Percentiles rank a stretch among this genome's conserved stretches.
Conservation (phyloP, 2,329 filamentous ascomycete genomes). For the Talaromyces sp. region DNA sequence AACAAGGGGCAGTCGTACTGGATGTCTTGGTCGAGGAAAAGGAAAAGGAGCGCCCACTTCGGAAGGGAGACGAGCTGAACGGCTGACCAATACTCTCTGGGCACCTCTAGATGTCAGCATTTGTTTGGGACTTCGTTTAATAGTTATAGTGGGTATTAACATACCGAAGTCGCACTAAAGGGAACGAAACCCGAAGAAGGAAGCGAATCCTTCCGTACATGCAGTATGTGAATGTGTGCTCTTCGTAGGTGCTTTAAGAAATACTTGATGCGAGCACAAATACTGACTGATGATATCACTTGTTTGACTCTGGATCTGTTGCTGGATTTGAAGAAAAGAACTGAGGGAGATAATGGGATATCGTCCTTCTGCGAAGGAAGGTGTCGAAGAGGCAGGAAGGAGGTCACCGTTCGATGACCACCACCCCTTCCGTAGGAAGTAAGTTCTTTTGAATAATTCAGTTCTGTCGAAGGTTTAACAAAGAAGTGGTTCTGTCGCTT, state of each 20-base stretch:
- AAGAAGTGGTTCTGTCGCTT: not conserved
- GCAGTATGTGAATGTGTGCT: not conserved
- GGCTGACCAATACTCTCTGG: slow-evolving; percentile 1
- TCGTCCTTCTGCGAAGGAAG: not conserved
- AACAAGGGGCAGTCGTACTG: not conserved
- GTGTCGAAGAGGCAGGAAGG: not conserved
- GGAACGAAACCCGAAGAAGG: slow-evolving; percentile 16
- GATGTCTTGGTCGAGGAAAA: slow-evolving; percentile 12
- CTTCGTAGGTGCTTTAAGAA: not conserved
- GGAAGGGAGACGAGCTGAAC: slow-evolving; percentile 13
- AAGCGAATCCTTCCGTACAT: slow-evolving; percentile 17
- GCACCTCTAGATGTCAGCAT: not conserved
- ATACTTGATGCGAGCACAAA: not conserved
- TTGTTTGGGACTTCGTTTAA: not conserved
- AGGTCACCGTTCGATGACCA: not conserved
- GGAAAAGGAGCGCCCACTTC: slow-evolving; percentile 16
- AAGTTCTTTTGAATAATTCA: not conserved
- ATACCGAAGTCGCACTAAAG: slow-evolving; percentile 8
- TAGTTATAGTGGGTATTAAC: not conserved
- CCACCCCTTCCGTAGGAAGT: not conserved
- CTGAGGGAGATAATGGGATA: no score
- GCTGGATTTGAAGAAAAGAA: not conserved
- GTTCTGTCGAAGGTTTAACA: not conserved
- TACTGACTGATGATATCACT: not conserved
- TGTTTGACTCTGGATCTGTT: not conserved